Evolutionary conservation across 306 rosid species (phyloP).

Genomic region (Dryas drummondii): DNA sequence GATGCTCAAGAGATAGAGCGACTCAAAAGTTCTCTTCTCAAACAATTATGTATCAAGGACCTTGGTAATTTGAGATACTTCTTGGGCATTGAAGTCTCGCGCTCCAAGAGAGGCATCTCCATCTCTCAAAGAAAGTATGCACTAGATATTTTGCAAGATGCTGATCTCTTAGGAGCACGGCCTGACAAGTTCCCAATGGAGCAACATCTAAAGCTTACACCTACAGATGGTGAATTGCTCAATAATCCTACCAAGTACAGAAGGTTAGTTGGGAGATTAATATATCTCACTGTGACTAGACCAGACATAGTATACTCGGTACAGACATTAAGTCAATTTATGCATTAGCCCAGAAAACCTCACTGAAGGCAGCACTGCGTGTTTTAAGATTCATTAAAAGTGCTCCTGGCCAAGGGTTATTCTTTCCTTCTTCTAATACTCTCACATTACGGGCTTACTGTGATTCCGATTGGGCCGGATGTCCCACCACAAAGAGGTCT

Average conservation of each 20-base stretch:
- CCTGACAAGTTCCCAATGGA: slow-evolving; percentile 5
- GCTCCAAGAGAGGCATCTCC: slow-evolving; percentile 5
- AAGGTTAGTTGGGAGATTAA: neutral
- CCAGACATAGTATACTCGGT: neutral
- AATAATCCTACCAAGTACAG: neutral
- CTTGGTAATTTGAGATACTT: neutral
- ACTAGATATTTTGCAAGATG: slow-evolving; percentile 4
- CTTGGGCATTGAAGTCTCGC: slow-evolving; percentile 1
- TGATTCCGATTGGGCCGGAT: neutral
- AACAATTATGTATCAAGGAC: neutral
- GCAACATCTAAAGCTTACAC: slow-evolving; percentile 12
- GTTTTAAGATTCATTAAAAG: neutral
- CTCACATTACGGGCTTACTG: neutral
- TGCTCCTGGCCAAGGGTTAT: neutral
- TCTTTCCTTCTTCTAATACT: neutral
- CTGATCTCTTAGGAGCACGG: neutral
- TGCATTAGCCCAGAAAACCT: neutral
- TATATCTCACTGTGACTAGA: slow-evolving; percentile 1
- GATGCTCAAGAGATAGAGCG: neutral
- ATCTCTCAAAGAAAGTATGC: slow-evolving; percentile 8
- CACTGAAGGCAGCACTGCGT: neutral
- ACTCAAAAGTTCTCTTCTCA: neutral
- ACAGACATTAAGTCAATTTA: slow-evolving; percentile 3
- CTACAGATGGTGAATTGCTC: neutral
- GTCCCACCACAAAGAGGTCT: slow-evolving; percentile 3